Base-by-base conservation (phyloP, 768 basidiomycete genomes). In the Naganishia vishniacii region DNA sequence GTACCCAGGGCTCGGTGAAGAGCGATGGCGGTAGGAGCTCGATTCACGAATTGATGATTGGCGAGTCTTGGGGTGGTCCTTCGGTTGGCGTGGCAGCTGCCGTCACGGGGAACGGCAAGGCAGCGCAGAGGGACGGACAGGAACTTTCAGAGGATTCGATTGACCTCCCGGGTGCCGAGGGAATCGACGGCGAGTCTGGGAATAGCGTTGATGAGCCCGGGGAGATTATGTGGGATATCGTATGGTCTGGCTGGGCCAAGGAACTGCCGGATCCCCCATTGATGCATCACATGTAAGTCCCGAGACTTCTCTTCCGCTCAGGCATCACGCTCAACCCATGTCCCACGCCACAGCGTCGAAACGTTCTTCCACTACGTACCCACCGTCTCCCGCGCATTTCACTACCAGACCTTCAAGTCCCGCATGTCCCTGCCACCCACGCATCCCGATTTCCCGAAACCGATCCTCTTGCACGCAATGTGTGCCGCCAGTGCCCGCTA, bases 301-400 rank as follows among this genome's bases (percentile, higher is more conserved):
- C 26, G n/a, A n/a, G n/a, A n/a, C n/a, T 34, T 25, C 16, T 4
- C 31, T 37, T 37, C 15, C 7, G 7, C 34, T 6, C 9, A 28
- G 8, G 7, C 28, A 11, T 11, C 25, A n/a, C 8, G 6, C n/a
- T 25, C 11, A 26, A 32, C 31, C 41, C 5, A n/a, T n/a, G n/a
- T n/a, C n/a, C 16, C 29, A 3, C 34, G 15, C 8, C 6, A 26
- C 69, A 91, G 86, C 47, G 83, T 89, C 59, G 87, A 89, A 34
- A 84, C 84, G 2, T 93, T 91, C 77, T 91, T 91, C 75, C 80
- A 81, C 12, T 86, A 84, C 70, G 86, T 88, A 49, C 88, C 88
- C 13, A 85, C 88, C 68, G 84, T 87, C 3, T 80, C 81, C 64
- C 84, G 86, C 37, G 78, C 91, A 28, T 81, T 93, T 65, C 87